Evolutionary conservation across 768 basidiomycete species (phyloP).

Genomic region (Hypsizygus marmoreus): DNA sequence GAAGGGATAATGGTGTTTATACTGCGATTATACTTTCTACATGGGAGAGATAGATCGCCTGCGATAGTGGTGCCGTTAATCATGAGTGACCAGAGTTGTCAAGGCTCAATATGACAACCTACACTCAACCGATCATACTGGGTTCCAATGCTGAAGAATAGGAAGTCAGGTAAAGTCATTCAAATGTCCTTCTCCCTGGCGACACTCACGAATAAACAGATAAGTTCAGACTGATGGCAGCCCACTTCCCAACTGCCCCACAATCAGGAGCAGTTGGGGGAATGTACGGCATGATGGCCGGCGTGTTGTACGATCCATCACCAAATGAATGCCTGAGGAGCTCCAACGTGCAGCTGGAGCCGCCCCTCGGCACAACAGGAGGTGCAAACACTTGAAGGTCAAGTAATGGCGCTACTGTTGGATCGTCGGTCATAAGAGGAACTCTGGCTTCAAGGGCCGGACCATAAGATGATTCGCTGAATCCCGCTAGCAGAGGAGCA

Average conservation of each 20-base stretch:
- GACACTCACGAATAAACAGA: conserved; percentile 51
- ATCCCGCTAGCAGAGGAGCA: conserved; percentile 22
- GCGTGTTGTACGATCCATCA: conserved; percentile 27
- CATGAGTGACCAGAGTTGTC: no score
- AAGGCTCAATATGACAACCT: conserved; percentile 13
- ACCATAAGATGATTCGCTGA: conserved; percentile 7
- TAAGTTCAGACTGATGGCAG: conserved; percentile 57
- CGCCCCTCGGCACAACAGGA: conserved; percentile 25
- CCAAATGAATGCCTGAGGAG: conserved; percentile 33
- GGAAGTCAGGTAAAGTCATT: no score
- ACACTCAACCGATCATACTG: conserved; percentile 58
- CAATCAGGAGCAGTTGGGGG: conserved; percentile 52
- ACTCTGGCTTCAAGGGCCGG: conserved; percentile 22
- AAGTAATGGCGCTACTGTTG: conserved; percentile 26
- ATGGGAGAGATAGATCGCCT: conserved; percentile 54
- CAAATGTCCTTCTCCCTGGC: no score
- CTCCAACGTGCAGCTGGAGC: conserved; percentile 23
- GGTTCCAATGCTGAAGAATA: conserved; percentile 56
- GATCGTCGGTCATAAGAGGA: conserved; percentile 28
- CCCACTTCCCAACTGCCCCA: conserved; percentile 59
- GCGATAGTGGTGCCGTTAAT: conserved; percentile 17
- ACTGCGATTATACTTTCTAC: conserved; percentile 49
- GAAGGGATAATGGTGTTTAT: not conserved
- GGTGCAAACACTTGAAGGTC: conserved; percentile 34
- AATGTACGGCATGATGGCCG: conserved; percentile 31